Base-by-base conservation (phyloP, 345 rosid genomes). In the Tarenaya hassleriana region DNA sequence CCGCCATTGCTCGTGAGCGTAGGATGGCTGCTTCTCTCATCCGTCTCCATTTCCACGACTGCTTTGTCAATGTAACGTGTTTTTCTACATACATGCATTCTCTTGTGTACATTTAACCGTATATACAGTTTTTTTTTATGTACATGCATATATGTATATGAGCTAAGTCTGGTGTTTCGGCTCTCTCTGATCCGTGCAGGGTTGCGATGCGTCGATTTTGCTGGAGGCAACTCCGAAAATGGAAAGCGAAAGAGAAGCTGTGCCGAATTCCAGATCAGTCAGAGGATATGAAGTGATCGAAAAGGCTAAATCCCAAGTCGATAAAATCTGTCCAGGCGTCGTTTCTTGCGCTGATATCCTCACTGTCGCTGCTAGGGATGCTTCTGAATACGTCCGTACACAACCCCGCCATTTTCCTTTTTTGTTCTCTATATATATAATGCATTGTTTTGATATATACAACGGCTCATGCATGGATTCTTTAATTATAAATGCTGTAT, bases 31-130 rank as follows among this genome's bases (percentile, higher is more conserved):
- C 82, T 9, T 78, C 78, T 32, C 80, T 80, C 17, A 52, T 80
- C 57, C 88, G 79, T 52, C 84, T 81, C 32, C 83, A 77, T 41
- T 80, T 80, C 67, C 87, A 73, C 7, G 81, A 81, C 15, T 81
- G 81, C 38, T 81, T 81, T 3, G 84, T 79, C 52, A 61, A 54
- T 27, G 71, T 67, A 67, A 9, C 51, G 14, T 1, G 12, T 16
- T 43, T 29, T 7, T 3, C 16, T 4, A 19, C 4, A 6, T 16
- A 8, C 41, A 12, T n/a, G 6, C 31, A 11, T 3, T 4, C 7
- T 19, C n/a, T 24, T 13, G n/a, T 33, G 1, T 21, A 40, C n/a
- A n/a, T 35, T 64, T 34, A 56, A 43, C 1, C 29, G 42, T 57
- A 14, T 64, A n/a, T 43, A 42, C 44, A 21, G 7, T 13, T 3